Evolutionary conservation across 768 basidiomycete genomes (phyloP).

Genomic region (Rhodotorula diobovata): DNA sequence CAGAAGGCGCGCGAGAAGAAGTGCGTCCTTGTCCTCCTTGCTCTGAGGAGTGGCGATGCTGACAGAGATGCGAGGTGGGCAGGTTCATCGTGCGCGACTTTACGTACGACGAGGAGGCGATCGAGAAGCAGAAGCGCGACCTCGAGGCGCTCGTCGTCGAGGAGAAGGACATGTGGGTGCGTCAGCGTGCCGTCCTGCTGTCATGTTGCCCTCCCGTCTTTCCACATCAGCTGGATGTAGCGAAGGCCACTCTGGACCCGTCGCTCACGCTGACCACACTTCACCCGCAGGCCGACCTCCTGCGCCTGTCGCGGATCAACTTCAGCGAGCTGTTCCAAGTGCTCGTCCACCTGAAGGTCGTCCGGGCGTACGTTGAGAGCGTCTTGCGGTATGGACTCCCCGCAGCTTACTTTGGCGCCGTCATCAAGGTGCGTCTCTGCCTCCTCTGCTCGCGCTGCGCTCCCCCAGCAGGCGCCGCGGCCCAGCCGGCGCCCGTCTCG

Average conservation of each 20-base stretch:
- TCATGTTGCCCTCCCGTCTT: not conserved
- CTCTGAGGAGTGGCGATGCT: not conserved
- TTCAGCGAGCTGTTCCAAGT: conserved; percentile 96
- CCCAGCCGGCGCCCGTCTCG: not conserved
- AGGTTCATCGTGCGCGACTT: conserved; percentile 88
- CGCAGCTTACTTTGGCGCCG: conserved; percentile 76
- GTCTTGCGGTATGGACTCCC: conserved; percentile 93
- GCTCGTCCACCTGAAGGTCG: conserved; percentile 84
- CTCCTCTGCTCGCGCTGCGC: not conserved
- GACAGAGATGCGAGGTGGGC: not conserved
- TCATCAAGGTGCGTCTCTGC: conserved; percentile 61
- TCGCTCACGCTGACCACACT: not conserved
- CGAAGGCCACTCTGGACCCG: not conserved
- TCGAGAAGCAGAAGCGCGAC: conserved; percentile 75
- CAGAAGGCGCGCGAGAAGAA: conserved; percentile 95
- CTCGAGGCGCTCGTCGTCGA: conserved; percentile 71
- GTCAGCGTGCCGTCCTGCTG: conserved; percentile 43
- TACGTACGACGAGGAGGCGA: conserved; percentile 73
- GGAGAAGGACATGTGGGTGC: conserved; percentile 95
- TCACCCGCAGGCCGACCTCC: conserved; percentile 69
- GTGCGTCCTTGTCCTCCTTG: conserved; percentile 51
- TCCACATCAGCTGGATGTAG: too few relatives aligned
- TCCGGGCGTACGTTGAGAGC: conserved; percentile 88
- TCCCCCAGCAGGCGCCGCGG: too few relatives aligned
- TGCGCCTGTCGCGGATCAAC: conserved; percentile 84